Base-by-base conservation (phyloP, 495 filamentous ascomycete species). In the Oleoguttula mirabilis region DNA sequence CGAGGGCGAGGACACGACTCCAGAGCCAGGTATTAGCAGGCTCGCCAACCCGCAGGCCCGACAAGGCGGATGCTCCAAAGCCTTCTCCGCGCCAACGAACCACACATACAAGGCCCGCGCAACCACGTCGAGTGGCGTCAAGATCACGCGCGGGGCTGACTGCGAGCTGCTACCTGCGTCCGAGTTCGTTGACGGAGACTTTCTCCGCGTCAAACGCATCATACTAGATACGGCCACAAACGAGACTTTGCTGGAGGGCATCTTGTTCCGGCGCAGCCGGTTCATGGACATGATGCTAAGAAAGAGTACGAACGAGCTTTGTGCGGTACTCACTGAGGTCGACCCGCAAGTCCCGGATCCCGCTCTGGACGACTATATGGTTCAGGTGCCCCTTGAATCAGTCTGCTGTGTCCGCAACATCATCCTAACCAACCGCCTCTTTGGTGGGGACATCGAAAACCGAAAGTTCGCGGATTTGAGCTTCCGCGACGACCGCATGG, bases 261-360 rank as follows among this genome's bases (percentile, higher is more conserved):
- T 17, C 2, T 14, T 41, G 2, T 32, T 41, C 10, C 24, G 39
- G 15, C 39, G 39, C 4, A 12, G 16, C 32, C 24, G 7, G 14
- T 8, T 19, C 4, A 30, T 32, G 24, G 21, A 41, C 39, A 27
- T 15, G 3, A 41, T 19, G 39, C 28, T 32, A 4, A 10, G 5
- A 4, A 41, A 30, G 17, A 15, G 15, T 4, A 12, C 3, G 21
- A 41, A 41, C 17, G 39, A 41, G 14, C 10, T 41, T 3, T 31
- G 39, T 25, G 39, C 39, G 6, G 19, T 41, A 3, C 39, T 41
- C n/a, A 14, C 19, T 2, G 39, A 21, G 10, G 39, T 41, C 3
- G 3, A 41, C 14, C 39, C 39, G 3, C 15, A 21, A n/a, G 6
- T 19, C 3, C 12, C 2, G 10, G 14, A 41, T 21, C 39, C 39